Evolutionary conservation across 2,329 filamentous ascomycete genomes (phyloP).

Genomic region (Trichoderma sp.): DNA sequence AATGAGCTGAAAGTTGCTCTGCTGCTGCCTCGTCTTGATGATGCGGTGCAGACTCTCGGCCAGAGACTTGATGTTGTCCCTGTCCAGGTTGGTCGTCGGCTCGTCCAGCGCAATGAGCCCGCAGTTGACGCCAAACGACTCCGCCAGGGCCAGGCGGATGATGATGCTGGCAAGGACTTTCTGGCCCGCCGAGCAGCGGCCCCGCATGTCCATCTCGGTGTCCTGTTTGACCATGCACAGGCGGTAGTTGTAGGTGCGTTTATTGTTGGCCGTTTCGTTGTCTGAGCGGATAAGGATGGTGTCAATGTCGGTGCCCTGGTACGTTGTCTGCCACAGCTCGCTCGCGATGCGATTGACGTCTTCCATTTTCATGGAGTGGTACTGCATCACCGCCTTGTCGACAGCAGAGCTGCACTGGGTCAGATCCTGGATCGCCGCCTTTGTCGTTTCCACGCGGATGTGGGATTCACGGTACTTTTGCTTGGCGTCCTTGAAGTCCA

Average conservation of each 20-base stretch:
- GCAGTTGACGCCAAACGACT: slow-evolving; percentile 95
- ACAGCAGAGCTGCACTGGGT: slow-evolving; percentile 79
- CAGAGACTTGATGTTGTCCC: slow-evolving; percentile 89
- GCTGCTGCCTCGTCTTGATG: slow-evolving; percentile 77
- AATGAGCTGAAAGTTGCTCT: slow-evolving; percentile 96
- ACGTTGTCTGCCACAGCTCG: slow-evolving; percentile 96
- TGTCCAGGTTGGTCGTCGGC: slow-evolving; percentile 94
- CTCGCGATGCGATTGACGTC: slow-evolving; percentile 94
- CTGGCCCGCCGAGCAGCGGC: slow-evolving; percentile 92
- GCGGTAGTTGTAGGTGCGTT: slow-evolving; percentile 92
- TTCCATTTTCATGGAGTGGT: slow-evolving; percentile 95
- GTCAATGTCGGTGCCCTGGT: slow-evolving; percentile 96
- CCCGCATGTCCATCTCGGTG: slow-evolving; percentile 99
- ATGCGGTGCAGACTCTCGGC: slow-evolving; percentile 84
- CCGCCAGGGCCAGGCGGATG: slow-evolving; percentile 91
- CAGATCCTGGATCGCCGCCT: slow-evolving; percentile 88
- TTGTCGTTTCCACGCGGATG: slow-evolving; percentile 87
- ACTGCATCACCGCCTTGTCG: slow-evolving; percentile 97
- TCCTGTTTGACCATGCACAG: slow-evolving; percentile 98
- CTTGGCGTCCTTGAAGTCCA: slow-evolving; percentile 82
- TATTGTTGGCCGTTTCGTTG: slow-evolving; percentile 71
- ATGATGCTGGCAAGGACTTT: slow-evolving; percentile 97
- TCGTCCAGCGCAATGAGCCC: slow-evolving; percentile 96
- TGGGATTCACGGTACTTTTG: slow-evolving; percentile 81
- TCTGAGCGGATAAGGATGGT: slow-evolving; percentile 94